Conservation (phyloP, 2,329 filamentous ascomycete species). For the Nakataea oryzae region DNA sequence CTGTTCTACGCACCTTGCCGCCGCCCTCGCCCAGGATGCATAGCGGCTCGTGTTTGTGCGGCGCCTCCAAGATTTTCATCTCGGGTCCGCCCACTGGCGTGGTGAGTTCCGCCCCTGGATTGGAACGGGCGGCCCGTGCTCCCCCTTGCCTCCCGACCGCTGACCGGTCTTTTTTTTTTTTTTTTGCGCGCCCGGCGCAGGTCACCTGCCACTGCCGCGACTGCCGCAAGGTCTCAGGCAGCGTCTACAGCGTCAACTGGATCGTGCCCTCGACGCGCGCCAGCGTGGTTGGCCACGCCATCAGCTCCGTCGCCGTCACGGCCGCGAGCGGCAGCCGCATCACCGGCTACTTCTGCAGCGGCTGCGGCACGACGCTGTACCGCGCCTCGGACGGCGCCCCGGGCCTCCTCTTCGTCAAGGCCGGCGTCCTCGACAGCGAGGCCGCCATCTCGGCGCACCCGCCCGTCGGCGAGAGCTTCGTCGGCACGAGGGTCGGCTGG, state of each 20-base stretch:
- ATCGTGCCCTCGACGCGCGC: background rate
- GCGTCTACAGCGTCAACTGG: conserved; percentile 2
- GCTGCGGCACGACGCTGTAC: conserved; percentile 1
- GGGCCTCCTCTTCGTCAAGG: background rate
- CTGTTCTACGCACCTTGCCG: background rate
- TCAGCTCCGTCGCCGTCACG: background rate
- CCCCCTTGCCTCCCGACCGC: too few species aligned
- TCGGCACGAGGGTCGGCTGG: background rate
- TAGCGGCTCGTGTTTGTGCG: background rate
- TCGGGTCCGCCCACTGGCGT: background rate
- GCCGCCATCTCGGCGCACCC: background rate
- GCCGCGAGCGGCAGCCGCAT: background rate
- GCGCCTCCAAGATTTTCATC: background rate
- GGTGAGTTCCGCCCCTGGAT: background rate
- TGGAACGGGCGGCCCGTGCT: too few species aligned
- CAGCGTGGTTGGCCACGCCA: background rate
- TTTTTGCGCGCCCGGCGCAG: background rate
- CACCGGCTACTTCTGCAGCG: background rate
- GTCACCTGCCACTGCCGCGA: background rate
- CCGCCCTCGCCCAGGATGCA: background rate
- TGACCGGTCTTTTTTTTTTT: too few species aligned
- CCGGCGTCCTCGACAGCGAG: background rate
- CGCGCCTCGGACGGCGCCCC: background rate
- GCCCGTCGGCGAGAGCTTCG: background rate
- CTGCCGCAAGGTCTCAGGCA: conserved; percentile 1